phyloP scores from a whole-genome alignment of 441 rosid genomes.

The Adansonia madagascariensis region DNA sequence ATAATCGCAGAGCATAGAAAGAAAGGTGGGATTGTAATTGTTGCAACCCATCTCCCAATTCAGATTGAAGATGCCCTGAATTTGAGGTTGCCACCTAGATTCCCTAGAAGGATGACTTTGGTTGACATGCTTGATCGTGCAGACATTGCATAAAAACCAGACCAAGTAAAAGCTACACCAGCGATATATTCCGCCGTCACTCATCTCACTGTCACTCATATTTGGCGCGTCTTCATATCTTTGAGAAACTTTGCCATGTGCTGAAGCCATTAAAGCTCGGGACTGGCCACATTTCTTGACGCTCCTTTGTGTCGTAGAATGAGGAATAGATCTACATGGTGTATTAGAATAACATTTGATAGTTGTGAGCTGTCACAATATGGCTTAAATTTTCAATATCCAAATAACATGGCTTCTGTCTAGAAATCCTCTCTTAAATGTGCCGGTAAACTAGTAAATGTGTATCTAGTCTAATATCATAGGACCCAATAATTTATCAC shows the following conservation, averaged over 20 bases:
- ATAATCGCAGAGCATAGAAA: conserved; percentile 72
- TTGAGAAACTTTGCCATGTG: background rate
- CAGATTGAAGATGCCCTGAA: conserved; percentile 78
- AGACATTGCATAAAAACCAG: conserved; percentile 50
- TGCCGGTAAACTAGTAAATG: background rate
- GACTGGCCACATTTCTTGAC: background rate
- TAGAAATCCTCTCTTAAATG: background rate
- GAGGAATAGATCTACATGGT: background rate
- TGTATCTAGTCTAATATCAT: no score
- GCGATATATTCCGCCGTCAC: background rate
- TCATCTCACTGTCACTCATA: background rate
- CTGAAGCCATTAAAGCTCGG: background rate
- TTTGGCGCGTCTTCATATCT: background rate
- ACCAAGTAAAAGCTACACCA: background rate
- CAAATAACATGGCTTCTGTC: background rate
- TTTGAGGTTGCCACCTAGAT: conserved; percentile 76
- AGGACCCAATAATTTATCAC: no score
- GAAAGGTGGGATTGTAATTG: conserved; percentile 72
- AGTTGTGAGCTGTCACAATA: no score
- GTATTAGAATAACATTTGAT: no score
- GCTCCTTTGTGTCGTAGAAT: background rate
- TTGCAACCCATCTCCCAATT: conserved; percentile 81
- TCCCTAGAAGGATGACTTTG: conserved; percentile 78
- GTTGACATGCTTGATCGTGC: conserved; percentile 79
- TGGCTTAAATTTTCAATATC: no score